Evolutionary conservation across 257 asterid genomes (phyloP), one percentile per base, ranked within the genome.

Genomic region (Nicotiana benthamiana): DNA sequence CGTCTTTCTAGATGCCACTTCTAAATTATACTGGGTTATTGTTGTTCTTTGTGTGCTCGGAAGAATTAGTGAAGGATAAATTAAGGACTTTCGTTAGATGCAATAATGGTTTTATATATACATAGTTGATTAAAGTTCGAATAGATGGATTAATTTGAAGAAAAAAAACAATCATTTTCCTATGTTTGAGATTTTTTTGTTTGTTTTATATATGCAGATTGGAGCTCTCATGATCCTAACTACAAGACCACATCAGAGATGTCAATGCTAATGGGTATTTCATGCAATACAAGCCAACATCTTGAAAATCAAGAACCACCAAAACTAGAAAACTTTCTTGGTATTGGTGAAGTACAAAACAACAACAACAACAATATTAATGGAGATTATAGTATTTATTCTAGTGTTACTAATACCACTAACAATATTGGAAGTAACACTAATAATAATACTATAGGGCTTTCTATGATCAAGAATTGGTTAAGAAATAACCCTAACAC

Each of bases 391-490:
- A 48, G 18, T 26, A 48, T 74, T 0, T 74, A 74, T 48, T 13
- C 61, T 48, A 74, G 61, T 4, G 16, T 22, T 59, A 12, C 78
- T 74, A 48, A 6, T 4, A 24, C 43, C 78, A 12, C 78, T 74
- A 48, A 7, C 5, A 74, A 48, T 72, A 46, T 74, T 74, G 51
- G 43, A 7, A 74, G 28, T 61, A 75, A 32, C 57, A 75, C 20
- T 11, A 83, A 56, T 43, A 84, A 79, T 56, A 84, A 79, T 56
- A 85, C 85, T 13, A 85, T 92, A 3, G 98, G 98, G 4, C 86
- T 94, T 1, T 92, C 98, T 28, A 92, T 91, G 97, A 94, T 92
- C 82, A 94, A 91, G 79, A 89, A 87, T 86, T 94, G 97, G 97
- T 89, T 93, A 20, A 80, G 94, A 46, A 93, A 88, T 80, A 89